Conservation (phyloP, 2,329 filamentous ascomycete genomes). For the Fusarium sublunatum region DNA sequence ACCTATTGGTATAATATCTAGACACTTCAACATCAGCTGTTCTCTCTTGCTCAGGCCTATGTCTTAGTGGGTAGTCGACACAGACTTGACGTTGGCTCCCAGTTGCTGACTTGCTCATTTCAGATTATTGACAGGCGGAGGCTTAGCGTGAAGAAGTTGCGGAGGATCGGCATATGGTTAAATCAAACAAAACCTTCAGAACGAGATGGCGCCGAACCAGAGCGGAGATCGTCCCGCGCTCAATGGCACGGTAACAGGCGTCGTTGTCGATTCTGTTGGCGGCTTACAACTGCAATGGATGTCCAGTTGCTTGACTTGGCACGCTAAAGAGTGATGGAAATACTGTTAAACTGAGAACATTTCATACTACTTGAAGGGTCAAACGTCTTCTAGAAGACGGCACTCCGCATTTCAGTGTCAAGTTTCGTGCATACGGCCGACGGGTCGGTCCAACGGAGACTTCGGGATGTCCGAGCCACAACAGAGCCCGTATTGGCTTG, state of each 20-base stretch:
- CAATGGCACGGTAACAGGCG: background rate
- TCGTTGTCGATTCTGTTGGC: background rate
- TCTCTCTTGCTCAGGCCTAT: background rate
- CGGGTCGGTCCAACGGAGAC: slow-evolving; percentile 19
- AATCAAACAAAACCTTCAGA: background rate
- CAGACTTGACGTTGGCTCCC: background rate
- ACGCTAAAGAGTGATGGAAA: background rate
- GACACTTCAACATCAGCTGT: background rate
- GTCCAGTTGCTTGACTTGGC: too few relatives aligned
- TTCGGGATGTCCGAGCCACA: slow-evolving; percentile 26
- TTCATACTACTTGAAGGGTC: background rate
- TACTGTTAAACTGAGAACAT: background rate
- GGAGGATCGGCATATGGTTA: slow-evolving; percentile 7
- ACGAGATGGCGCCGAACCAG: background rate
- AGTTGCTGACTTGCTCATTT: background rate
- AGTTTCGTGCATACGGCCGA: background rate
- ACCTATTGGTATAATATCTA: too few relatives aligned
- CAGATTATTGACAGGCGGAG: background rate
- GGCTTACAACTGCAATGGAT: background rate
- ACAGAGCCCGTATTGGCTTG: background rate
- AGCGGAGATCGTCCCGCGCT: background rate
- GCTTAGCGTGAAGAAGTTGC: background rate
- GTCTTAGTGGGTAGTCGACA: background rate
- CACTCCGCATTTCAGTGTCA: background rate
- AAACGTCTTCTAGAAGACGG: background rate